Evolutionary conservation across 2,329 filamentous ascomycete species (phyloP), one percentile per base, ranked within the genome.

Genomic region (Fusarium praegraminearum): DNA sequence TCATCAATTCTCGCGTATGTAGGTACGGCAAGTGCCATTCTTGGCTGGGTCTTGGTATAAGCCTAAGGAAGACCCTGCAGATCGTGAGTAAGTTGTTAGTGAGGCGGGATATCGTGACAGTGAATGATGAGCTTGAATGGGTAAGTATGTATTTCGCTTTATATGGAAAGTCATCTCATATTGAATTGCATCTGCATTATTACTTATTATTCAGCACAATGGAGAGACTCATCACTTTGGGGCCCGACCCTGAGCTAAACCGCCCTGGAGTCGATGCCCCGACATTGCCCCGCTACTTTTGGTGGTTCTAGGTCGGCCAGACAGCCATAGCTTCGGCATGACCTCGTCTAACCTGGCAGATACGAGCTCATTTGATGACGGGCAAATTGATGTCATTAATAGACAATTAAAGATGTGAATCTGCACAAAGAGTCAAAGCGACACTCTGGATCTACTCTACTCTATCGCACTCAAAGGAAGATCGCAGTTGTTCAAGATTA

Each of bases 351-450:
- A 22, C 35, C 32, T 51, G 38, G 8, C 44, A 57, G 67, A 70
- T 70, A 70, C 67, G 57, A 67, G 41, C 33, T 35, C 26, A 36
- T 43, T 57, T 64, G 60, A 65, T 33, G 44, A 51, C 32, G 13
- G 45, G 28, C 50, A 68, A 28, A 68, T 68, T 70, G 67, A 71
- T 68, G 67, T 70, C 67, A 70, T 70, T 61, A 47, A 64, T 41
- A 13, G 35, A 12, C 18, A 52, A 41, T 52, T 52, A 20, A 28
- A 41, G 12, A 46, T 32, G 5, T n/a, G 16, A 46, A 20, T 46
- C n/a, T 20, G 22, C 22, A 50, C 26, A 54, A 4, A n/a, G 11
- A 11, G 16, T 18, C 22, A 26, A 43, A 43, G 40, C 40, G 15
- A 43, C 26, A 44, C 16, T 44, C 22, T 44, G 26, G n/a, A 40